Evolutionary conservation across 2,329 filamentous ascomycete genomes (phyloP).

Genomic region (Dactylellina leptospora): DNA sequence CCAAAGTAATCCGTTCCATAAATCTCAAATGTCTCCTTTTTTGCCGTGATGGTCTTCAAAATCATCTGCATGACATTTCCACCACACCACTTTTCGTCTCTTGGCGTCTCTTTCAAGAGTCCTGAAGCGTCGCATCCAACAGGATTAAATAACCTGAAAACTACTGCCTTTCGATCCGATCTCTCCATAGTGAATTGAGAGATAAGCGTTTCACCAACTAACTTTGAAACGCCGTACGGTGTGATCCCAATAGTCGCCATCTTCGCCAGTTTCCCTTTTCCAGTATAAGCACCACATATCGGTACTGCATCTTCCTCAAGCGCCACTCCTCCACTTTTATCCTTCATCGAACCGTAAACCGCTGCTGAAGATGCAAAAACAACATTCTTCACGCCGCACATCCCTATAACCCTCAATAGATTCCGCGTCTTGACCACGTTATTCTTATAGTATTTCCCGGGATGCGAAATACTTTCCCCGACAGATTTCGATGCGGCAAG

Average conservation of each 20-base stretch:
- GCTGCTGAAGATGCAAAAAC: constrained; percentile 75
- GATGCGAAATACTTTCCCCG: constrained; percentile 69
- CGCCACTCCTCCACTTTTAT: neutral
- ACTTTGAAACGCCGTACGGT: constrained; percentile 73
- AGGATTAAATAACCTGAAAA: constrained; percentile 74
- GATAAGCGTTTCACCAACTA: constrained; percentile 73
- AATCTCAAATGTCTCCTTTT: constrained; percentile 59
- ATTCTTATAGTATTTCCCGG: constrained; percentile 73
- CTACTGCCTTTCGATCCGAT: constrained; percentile 70
- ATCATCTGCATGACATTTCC: constrained; percentile 73
- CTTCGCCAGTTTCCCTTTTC: neutral
- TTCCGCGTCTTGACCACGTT: constrained; percentile 72
- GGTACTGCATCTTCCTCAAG: constrained; percentile 18
- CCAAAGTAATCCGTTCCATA: constrained; percentile 70
- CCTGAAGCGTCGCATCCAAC: constrained; percentile 73
- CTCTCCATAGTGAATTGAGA: constrained; percentile 70
- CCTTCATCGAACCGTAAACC: constrained; percentile 67
- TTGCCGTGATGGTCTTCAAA: constrained; percentile 65
- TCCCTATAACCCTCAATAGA: constrained; percentile 67
- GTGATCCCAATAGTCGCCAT: constrained; percentile 65
- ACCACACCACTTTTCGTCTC: constrained; percentile 63
- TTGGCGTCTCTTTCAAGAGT: constrained; percentile 71
- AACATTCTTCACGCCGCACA: constrained; percentile 71
- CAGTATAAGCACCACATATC: neutral
- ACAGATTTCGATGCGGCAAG: constrained; percentile 76